Evolutionary conservation across 768 basidiomycete species (phyloP).

Genomic region (Rhizopogon salebrosus): DNA sequence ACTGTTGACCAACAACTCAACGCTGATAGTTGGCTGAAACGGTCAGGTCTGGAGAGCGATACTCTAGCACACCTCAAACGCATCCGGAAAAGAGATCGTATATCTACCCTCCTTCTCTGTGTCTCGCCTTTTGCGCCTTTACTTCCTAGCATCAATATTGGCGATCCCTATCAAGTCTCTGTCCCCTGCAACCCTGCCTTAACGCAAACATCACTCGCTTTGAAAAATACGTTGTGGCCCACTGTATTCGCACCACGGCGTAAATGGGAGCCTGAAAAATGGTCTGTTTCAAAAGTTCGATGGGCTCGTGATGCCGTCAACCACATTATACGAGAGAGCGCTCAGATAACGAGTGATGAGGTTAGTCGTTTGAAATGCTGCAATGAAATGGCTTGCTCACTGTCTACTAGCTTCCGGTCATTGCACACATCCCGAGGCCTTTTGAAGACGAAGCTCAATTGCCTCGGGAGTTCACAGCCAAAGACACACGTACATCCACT

Average conservation of each 20-base stretch:
- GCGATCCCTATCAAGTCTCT: conserved; percentile 46
- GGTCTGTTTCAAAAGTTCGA: conserved; percentile 57
- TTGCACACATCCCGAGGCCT: conserved; percentile 60
- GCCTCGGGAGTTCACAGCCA: conserved; percentile 41
- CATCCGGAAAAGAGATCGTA: conserved; percentile 49
- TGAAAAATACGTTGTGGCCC: conserved; percentile 84
- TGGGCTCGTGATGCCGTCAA: conserved; percentile 78
- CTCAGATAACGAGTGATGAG: conserved; percentile 50
- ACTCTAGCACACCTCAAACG: conserved; percentile 74
- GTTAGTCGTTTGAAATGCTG: conserved; percentile 30
- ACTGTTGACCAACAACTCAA: background rate
- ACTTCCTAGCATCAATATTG: conserved; percentile 46
- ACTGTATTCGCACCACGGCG: conserved; percentile 66
- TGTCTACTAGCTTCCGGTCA: conserved; percentile 60
- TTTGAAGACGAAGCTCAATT: conserved; percentile 29
- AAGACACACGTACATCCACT: conserved; percentile 67
- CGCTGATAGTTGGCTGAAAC: conserved; percentile 61
- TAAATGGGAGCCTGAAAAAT: conserved; percentile 60
- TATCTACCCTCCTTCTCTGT: conserved; percentile 52
- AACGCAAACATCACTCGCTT: conserved; percentile 54
- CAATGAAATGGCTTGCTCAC: background rate
- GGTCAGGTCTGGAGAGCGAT: conserved; percentile 52
- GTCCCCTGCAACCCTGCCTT: conserved; percentile 70
- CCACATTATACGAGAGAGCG: conserved; percentile 45
- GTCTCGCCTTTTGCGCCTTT: conserved; percentile 36